Base-by-base conservation (phyloP, 2,329 filamentous ascomycete genomes). In the Byssochlamys sp. region DNA sequence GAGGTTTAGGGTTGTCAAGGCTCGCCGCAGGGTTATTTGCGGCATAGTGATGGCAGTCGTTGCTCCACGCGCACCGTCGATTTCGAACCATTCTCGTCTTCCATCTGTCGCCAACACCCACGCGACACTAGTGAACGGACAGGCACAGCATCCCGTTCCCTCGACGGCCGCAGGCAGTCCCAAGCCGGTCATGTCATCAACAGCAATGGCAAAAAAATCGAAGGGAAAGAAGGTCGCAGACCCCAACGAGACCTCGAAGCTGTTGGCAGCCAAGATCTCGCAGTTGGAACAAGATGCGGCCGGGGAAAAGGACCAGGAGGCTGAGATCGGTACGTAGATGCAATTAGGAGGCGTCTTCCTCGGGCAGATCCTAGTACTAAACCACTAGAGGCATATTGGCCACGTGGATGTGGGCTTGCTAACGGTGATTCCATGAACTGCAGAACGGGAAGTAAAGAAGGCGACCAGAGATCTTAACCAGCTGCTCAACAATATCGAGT, bases 261-360 rank as follows among this genome's bases (percentile, higher is more conserved):
- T 96, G 62, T 83, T 99, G 55, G 88, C 91, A 61, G 90, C 91
- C 61, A 90, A 95, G 70, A 96, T 99, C 70, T 92, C 91, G 25
- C 94, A 97, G 77, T 79, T 99, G 59, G 94, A 99, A 74, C 88
- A 90, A 61, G 91, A 96, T 79, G 89, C 88, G 54, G 91, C 91
- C 10, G 90, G 90, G 59, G 91, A 96, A 72, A 96, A 95, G 74
- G 92, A 95, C 66, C 90, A 96, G 75, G 91, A 96, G 76, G 84
- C 88, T 60, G 94, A 97, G 79, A 96, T 99, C 71, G 90, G 91
- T 95, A 78, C 71, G 85, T 82, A 54, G 27, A 28, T n/a, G 11
- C 25, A 51, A 10, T 26, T 27, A 28, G 9, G 24, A 51, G 26
- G 49, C 24, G 12, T 51, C 24, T 51, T 6, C 24, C 24, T 25